These are phyloP conservation scores for Plasmodium coatneyi DNA, from an alignment of 169 alveolate genomes.

Conservation along the genomic window DNA sequence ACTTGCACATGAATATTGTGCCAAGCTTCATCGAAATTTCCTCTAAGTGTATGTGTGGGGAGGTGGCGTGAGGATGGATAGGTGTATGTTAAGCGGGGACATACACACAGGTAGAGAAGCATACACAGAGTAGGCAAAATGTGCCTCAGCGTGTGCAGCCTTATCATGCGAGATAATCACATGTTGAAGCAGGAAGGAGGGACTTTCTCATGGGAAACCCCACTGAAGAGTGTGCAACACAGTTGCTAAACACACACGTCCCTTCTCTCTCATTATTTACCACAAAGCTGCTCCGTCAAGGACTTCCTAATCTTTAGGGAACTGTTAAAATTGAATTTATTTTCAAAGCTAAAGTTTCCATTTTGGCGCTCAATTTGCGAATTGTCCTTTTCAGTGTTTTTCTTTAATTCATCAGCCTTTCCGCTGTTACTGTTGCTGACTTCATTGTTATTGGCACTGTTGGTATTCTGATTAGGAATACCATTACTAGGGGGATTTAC, in stretches of 20 bases:
- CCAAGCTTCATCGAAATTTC: slow-evolving; percentile 76
- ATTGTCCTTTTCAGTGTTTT: slow-evolving; percentile 9
- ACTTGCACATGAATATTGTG: slow-evolving; percentile 55
- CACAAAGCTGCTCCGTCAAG: slow-evolving; percentile 73
- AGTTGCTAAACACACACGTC: background rate
- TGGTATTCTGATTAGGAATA: background rate
- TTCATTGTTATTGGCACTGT: background rate
- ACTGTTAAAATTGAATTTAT: slow-evolving; percentile 65
- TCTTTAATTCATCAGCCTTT: slow-evolving; percentile 6
- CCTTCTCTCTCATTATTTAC: slow-evolving; percentile 1
- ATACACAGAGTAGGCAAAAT: background rate
- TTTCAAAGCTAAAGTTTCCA: slow-evolving; percentile 55
- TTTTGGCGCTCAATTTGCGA: slow-evolving; percentile 27
- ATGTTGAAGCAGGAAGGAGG: background rate
- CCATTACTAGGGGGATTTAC: background rate
- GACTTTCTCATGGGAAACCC: background rate
- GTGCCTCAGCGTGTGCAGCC: background rate
- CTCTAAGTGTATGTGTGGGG: slow-evolving; percentile 20
- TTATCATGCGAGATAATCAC: background rate
- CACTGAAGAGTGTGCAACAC: background rate
- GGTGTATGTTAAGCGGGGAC: background rate
- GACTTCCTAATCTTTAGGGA: slow-evolving; percentile 61
- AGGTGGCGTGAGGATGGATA: background rate
- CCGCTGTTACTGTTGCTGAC: slow-evolving; percentile 6
- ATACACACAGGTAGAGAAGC: background rate